Conservation (phyloP, 73 alveolate genomes). For the Paramecium primaurelia region DNA sequence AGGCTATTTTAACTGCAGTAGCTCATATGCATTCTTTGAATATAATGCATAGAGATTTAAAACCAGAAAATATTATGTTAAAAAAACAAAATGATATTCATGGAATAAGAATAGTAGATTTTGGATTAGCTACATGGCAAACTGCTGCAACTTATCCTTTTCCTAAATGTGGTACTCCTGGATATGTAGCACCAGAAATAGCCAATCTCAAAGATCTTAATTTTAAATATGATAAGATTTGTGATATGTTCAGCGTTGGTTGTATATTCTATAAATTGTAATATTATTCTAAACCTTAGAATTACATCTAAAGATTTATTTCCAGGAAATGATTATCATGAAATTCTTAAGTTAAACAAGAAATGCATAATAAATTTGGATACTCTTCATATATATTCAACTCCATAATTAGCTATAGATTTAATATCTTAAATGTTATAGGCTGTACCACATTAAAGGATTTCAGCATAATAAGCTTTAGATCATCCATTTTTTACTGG, state of each 20-base stretch:
- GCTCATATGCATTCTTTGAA: constrained; percentile 77
- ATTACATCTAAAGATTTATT: constrained; percentile 31
- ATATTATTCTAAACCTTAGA: background rate
- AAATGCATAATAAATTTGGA: background rate
- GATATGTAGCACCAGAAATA: constrained; percentile 81
- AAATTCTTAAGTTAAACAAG: background rate
- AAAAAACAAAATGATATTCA: constrained; percentile 7
- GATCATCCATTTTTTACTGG: constrained; percentile 67
- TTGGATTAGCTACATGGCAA: constrained; percentile 63
- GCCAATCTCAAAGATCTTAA: constrained; percentile 51
- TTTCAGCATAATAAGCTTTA: constrained; percentile 79
- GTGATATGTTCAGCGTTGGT: constrained; percentile 58
- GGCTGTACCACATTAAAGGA: constrained; percentile 74
- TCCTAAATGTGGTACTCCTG: constrained; percentile 78
- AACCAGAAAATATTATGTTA: constrained; percentile 93
- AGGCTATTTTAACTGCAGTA: constrained; percentile 71
- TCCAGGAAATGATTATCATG: constrained; percentile 39
- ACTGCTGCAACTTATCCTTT: constrained; percentile 28
- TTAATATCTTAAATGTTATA: constrained; percentile 67
- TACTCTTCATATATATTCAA: background rate
- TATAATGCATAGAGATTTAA: constrained; percentile 95
- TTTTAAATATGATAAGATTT: constrained; percentile 34
- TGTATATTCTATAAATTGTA: constrained; percentile 57
- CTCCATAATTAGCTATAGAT: constrained; percentile 54
- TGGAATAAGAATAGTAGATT: constrained; percentile 45